Evolutionary conservation across 169 alveolate species (phyloP), one percentile per base, ranked within the genome.

Genomic region (Cryptosporidium bovis): DNA sequence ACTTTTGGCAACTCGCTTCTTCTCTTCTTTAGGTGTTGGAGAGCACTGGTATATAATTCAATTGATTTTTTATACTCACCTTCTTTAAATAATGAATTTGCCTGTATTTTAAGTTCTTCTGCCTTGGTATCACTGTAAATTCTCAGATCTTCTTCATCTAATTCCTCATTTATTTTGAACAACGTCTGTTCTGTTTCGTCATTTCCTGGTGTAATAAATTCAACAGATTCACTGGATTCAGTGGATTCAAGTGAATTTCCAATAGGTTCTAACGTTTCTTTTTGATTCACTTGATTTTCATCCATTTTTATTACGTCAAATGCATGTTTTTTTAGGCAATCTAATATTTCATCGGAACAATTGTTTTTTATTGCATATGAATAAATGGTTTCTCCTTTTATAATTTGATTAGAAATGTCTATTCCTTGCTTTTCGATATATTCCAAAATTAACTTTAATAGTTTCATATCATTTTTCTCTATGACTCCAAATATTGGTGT

Each of bases 401-500:
- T 40, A 40, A 50, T 27, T 62, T 60, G 77, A 46, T 34, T 48
- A 31, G 71, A 58, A 20, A 20, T 53, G 20, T 77, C 77, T 24
- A 53, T 40, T 34, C 50, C 16, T 66, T 77, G 87, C 27, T 56
- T 10, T 66, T 77, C 64, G 50, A 62, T 60, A 29, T 77, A 44
- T 24, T 77, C 65, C 13, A 77, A 34, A 3, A 77, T 60, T 27
- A 77, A 18, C 31, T 29, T 20, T 13, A 77, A 46, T 77, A 77
- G 40, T 24, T 77, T 46, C n/a, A 77, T n/a, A 31, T 77, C 64
- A 20, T 77, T 77, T 40, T 44, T 62, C 16, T 77, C 87, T 33
- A 60, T 48, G 29, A 71, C 87, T 29, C 65, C 56, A 15, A 60
- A 77, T n/a, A 77, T 60, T 16, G 87, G 77, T 40, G 87, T 77